These are phyloP conservation scores for Dipodascus albidus DNA, from an alignment of 805 yeast species.

Conservation along the genomic window DNA sequence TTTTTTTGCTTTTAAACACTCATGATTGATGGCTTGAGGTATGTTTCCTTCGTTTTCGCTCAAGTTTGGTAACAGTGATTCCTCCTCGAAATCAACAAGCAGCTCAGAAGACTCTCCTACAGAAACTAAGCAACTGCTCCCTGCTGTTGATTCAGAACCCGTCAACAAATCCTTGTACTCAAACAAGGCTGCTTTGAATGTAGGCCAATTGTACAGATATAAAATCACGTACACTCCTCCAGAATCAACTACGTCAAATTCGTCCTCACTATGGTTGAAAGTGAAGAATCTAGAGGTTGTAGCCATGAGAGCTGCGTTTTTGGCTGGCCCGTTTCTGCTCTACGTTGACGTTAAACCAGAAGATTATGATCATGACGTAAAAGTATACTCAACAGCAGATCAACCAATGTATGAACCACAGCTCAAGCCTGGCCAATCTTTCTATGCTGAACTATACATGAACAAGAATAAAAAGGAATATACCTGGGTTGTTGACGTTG, in stretches of 20 bases:
- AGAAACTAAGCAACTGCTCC: no score
- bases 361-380: constrained; percentile 44
- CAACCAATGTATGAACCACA: constrained; percentile 35
- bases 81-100: not conserved
- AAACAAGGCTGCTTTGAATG: constrained; percentile 30
- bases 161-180: constrained; percentile 12
- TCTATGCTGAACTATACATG: constrained; percentile 42
- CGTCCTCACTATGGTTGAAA: constrained; percentile 25
- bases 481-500: constrained; percentile 71
- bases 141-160: not conserved
- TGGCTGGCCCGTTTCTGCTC: constrained; percentile 81
- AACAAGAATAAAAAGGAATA: constrained; percentile 33
- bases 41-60: not conserved
- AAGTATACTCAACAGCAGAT: constrained; percentile 27
- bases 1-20: no score
- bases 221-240: constrained; percentile 31
- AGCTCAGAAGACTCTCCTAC: no score
- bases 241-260: constrained; percentile 3
- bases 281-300: constrained; percentile 64
- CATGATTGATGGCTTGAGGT: not conserved
- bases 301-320: constrained; percentile 67
- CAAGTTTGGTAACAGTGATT: not conserved
- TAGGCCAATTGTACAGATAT: constrained; percentile 53
- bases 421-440: constrained; percentile 62
- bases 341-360: constrained; percentile 71